Conservation (phyloP, 2,329 filamentous ascomycete genomes). For the Aspergillus fructus region DNA sequence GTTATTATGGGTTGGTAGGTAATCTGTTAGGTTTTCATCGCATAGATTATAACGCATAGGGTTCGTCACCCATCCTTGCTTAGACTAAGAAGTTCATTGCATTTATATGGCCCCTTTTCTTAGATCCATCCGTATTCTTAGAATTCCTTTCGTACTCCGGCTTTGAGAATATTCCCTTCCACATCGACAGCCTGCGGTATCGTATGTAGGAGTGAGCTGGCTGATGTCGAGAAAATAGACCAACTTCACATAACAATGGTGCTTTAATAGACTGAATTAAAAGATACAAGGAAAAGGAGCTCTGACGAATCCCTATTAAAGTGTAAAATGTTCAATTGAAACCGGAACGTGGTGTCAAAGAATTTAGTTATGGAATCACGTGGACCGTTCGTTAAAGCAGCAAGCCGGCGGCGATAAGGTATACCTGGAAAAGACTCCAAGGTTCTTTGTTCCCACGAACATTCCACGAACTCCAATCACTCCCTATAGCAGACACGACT, state of each 20-base stretch:
- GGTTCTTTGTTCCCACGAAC: neutral
- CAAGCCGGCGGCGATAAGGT: neutral
- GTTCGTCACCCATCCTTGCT: neutral
- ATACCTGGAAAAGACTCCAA: neutral
- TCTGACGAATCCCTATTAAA: neutral
- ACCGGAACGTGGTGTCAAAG: neutral
- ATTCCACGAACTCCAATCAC: neutral
- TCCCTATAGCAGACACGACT: neutral
- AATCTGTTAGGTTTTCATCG: neutral
- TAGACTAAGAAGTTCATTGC: neutral
- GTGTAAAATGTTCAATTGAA: neutral
- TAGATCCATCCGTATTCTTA: neutral
- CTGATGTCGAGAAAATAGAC: neutral
- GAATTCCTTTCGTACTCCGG: neutral
- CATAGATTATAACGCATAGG: conserved; percentile 11
- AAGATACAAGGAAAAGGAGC: neutral
- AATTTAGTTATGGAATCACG: neutral
- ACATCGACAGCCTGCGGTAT: neutral
- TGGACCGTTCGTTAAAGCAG: neutral
- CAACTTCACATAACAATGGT: neutral
- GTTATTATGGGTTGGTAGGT: neutral
- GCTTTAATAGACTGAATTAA: neutral
- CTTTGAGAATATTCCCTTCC: neutral
- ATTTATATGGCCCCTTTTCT: neutral
- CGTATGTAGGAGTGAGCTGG: neutral